phyloP scores from a whole-genome alignment of 305 asterid genomes.

The Fraxinus platypoda region DNA sequence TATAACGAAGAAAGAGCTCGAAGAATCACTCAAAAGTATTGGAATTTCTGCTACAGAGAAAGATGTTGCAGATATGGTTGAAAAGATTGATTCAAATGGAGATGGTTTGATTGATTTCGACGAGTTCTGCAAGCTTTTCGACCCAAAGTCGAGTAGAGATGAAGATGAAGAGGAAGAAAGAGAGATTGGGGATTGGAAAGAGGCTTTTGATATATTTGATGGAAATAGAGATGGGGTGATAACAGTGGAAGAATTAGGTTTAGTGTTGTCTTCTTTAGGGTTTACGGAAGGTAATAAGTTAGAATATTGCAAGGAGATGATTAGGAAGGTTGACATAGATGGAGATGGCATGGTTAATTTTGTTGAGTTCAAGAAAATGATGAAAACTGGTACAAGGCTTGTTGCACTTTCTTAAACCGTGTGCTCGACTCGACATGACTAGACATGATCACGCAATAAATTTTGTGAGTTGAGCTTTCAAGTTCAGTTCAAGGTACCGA shows the following conservation, averaged over 20 bases:
- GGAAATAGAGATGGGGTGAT: constrained; percentile 69
- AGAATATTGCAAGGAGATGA: constrained; percentile 75
- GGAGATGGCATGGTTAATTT: constrained; percentile 88
- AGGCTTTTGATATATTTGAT: constrained; percentile 80
- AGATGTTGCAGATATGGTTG: constrained; percentile 69
- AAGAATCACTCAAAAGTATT: constrained; percentile 57
- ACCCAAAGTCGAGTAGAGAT: constrained; percentile 29
- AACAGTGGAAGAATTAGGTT: constrained; percentile 67
- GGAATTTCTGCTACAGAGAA: constrained; percentile 56
- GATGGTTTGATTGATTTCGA: constrained; percentile 75
- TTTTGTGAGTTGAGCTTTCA: background rate
- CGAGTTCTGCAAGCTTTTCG: constrained; percentile 62
- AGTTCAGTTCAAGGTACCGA: background rate
- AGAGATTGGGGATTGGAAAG: constrained; percentile 43
- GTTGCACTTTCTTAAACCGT: constrained; percentile 35
- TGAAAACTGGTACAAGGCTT: constrained; percentile 52
- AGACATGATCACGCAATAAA: background rate
- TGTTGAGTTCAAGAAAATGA: constrained; percentile 76
- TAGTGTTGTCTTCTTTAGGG: constrained; percentile 63
- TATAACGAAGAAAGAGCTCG: constrained; percentile 65
- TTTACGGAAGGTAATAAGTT: constrained; percentile 55
- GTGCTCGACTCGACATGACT: background rate
- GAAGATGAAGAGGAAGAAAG: background rate
- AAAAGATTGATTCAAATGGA: constrained; percentile 56
- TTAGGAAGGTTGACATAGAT: constrained; percentile 64